Evolutionary conservation across 805 yeast genomes (phyloP).

Genomic region (Candida lessepsii): DNA sequence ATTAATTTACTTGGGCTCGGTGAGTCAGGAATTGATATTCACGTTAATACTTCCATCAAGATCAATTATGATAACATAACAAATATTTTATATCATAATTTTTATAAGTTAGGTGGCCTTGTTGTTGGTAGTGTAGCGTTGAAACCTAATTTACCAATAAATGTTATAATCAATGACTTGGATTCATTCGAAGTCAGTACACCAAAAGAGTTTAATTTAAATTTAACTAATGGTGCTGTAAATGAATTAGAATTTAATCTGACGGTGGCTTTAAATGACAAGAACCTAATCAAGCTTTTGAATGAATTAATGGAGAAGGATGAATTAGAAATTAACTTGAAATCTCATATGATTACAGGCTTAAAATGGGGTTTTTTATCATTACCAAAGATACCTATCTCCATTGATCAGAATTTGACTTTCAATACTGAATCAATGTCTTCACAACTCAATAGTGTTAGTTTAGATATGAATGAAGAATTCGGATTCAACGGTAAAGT

Average conservation of each 20-base stretch:
- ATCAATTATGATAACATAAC: slow-evolving; percentile 28
- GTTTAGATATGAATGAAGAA: slow-evolving; percentile 13
- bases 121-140: slow-evolving; percentile 22
- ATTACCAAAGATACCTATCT: slow-evolving; percentile 11
- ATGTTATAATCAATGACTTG: slow-evolving; percentile 18
- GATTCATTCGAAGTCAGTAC: slow-evolving; percentile 15
- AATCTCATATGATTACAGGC: slow-evolving; percentile 19
- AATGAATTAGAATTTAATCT: slow-evolving; percentile 12
- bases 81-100: slow-evolving; percentile 20
- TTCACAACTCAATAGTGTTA: background rate
- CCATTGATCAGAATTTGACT: slow-evolving; percentile 14
- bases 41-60: slow-evolving; percentile 24
- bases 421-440: slow-evolving; percentile 9
- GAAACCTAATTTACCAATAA: slow-evolving; percentile 20
- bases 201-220: slow-evolving; percentile 10
- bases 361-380: slow-evolving; percentile 19
- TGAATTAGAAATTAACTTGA: slow-evolving; percentile 22
- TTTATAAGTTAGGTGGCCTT: slow-evolving; percentile 21
- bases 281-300: slow-evolving; percentile 13
- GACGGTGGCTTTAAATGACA: slow-evolving; percentile 11
- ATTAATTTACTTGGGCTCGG: slow-evolving; percentile 24
- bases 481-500: slow-evolving; percentile 14
- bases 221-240: slow-evolving; percentile 9
- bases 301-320: slow-evolving; percentile 18
- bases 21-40: slow-evolving; percentile 28